Evolutionary conservation across 306 rosid species (phyloP).

Genomic region (Vigna radiata): DNA sequence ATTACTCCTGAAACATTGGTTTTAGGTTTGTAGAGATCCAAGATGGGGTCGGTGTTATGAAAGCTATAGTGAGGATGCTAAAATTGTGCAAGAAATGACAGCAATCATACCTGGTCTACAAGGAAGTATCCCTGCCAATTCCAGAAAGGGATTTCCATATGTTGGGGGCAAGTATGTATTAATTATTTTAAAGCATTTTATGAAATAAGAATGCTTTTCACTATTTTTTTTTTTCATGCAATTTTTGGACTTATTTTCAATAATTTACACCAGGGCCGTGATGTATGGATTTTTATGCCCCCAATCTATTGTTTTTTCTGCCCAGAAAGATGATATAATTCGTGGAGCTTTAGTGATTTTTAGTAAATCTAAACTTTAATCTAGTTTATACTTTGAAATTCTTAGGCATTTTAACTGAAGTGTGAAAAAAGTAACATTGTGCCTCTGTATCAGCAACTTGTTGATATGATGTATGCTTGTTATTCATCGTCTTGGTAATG

Average conservation of each 20-base stretch:
- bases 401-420: slow-evolving; percentile 10
- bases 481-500: slow-evolving; percentile 5
- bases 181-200: slow-evolving; percentile 3
- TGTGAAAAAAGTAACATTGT: not conserved
- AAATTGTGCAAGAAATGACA: slow-evolving; percentile 84
- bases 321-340: not conserved
- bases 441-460: slow-evolving; percentile 23
- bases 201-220: slow-evolving; percentile 2
- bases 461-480: slow-evolving; percentile 10
- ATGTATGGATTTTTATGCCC: slow-evolving; percentile 3
- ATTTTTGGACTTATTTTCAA: slow-evolving; percentile 7
- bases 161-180: slow-evolving; percentile 85
- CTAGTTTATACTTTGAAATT: slow-evolving; percentile 14
- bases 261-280: not conserved
- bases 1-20: slow-evolving; percentile 45
- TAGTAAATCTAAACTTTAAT: slow-evolving; percentile 4
- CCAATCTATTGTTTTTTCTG: not conserved
- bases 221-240: not conserved
- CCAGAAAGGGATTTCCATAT: slow-evolving; percentile 75
- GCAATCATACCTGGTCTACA: slow-evolving; percentile 86
- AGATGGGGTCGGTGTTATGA: slow-evolving; percentile 99
- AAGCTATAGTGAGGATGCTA: slow-evolving; percentile 95
- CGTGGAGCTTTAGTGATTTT: slow-evolving; percentile 25
- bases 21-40: slow-evolving; percentile 96
- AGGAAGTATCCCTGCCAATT: slow-evolving; percentile 73